Evolutionary conservation across 2,329 filamentous ascomycete species (phyloP).

Genomic region (Akanthomyces lecanii): DNA sequence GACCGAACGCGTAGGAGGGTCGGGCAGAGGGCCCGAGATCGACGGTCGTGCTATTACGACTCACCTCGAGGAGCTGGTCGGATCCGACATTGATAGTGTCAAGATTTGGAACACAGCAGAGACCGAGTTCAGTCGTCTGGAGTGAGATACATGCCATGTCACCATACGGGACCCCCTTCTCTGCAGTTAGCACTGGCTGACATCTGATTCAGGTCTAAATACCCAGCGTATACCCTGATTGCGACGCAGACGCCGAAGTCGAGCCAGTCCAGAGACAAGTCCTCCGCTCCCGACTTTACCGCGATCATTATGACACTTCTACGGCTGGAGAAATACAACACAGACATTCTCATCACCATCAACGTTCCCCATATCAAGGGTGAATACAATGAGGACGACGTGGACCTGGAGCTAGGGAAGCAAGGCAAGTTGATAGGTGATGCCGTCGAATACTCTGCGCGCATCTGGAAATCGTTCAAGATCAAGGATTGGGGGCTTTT

Average conservation of each 20-base stretch:
- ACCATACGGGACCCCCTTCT: neutral
- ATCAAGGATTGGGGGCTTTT: slow-evolving; percentile 81
- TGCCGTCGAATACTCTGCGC: slow-evolving; percentile 61
- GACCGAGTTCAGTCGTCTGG: slow-evolving; percentile 53
- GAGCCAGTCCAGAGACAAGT: slow-evolving; percentile 30
- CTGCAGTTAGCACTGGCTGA: neutral
- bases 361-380: slow-evolving; percentile 82
- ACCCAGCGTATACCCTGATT: slow-evolving; percentile 65
- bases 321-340: slow-evolving; percentile 67
- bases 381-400: slow-evolving; percentile 68
- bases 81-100: slow-evolving; percentile 58
- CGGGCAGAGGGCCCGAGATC: slow-evolving; percentile 51
- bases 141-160: slow-evolving; percentile 35
- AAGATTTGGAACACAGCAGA: slow-evolving; percentile 64
- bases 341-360: slow-evolving; percentile 79
- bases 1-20: slow-evolving; percentile 67
- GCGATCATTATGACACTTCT: slow-evolving; percentile 74
- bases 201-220: slow-evolving; percentile 36
- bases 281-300: slow-evolving; percentile 57
- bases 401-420: slow-evolving; percentile 62
- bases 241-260: slow-evolving; percentile 54
- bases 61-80: slow-evolving; percentile 66
- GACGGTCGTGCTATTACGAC: slow-evolving; percentile 67
- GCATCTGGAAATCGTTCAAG: slow-evolving; percentile 68
- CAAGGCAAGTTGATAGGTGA: slow-evolving; percentile 65